Percentiles rank a stretch among this genome's conserved stretches.
Evolutionary conservation across 2,329 filamentous ascomycete species (phyloP).

Genomic region (Ophiostoma triangulosporum): DNA sequence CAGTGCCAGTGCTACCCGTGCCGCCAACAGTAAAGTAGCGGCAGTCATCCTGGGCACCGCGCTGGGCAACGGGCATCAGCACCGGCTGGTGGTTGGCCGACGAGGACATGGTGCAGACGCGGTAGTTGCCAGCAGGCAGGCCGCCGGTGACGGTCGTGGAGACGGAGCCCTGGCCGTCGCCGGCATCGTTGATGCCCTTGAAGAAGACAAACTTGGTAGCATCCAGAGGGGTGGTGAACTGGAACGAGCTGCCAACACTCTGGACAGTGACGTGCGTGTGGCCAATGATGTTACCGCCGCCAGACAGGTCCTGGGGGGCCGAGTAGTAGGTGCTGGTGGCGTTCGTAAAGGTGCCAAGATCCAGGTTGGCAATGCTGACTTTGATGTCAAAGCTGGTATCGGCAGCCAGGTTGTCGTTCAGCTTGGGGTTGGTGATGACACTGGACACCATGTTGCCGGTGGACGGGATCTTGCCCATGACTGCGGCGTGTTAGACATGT

Average conservation of each 20-base stretch:
- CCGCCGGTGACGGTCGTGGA: constrained; percentile 40
- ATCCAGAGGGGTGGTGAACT: constrained; percentile 38
- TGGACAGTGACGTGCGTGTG: constrained; percentile 50
- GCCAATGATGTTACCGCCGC: constrained; percentile 38
- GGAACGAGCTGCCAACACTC: constrained; percentile 35
- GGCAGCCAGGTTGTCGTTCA: constrained; percentile 32
- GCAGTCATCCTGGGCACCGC: constrained; percentile 54
- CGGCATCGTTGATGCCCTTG: constrained; percentile 52
- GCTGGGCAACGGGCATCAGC: constrained; percentile 52
- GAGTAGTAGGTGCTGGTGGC: constrained; percentile 46
- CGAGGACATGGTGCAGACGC: constrained; percentile 49
- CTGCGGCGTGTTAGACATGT: constrained; percentile 18
- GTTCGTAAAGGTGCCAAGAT: constrained; percentile 47
- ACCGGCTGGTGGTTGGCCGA: constrained; percentile 55
- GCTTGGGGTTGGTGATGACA: constrained; percentile 38
- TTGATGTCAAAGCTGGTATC: constrained; percentile 38
- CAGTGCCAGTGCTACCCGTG: constrained; percentile 12
- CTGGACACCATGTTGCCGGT: constrained; percentile 42
- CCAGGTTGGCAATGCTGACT: constrained; percentile 40
- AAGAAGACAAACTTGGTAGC: constrained; percentile 45
- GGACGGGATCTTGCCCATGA: constrained; percentile 48
- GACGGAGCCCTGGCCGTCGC: constrained; percentile 41
- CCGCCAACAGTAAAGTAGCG: constrained; percentile 41
- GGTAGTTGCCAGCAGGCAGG: constrained; percentile 49
- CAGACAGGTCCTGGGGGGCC: constrained; percentile 41